These are phyloP conservation scores for Croton setiger DNA, from an alignment of 441 rosid genomes.

Conservation along the genomic window DNA sequence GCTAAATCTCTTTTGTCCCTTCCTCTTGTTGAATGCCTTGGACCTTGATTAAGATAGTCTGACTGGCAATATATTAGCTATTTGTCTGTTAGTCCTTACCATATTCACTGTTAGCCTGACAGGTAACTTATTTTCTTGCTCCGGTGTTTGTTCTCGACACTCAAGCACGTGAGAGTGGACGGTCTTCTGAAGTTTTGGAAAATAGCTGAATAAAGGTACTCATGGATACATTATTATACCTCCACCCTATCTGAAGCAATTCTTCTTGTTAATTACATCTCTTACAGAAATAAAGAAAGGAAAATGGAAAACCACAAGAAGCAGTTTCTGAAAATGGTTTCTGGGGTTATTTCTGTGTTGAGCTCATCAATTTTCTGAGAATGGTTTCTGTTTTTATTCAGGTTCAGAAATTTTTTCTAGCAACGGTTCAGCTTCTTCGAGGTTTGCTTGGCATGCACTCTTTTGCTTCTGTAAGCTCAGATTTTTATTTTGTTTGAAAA, in stretches of 20 bases:
- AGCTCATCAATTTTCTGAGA: no score
- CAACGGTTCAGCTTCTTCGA: no score
- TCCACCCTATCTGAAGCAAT: not conserved
- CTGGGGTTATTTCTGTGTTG: no score
- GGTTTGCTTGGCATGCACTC: no score
- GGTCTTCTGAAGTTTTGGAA: not conserved
- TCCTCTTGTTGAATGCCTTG: not conserved
- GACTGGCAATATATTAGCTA: not conserved
- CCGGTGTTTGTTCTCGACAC: not conserved
- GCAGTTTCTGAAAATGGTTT: no score
- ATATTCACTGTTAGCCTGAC: not conserved
- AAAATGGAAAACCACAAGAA: no score
- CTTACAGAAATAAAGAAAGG: no score
- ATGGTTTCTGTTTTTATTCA: no score
- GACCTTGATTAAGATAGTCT: not conserved
- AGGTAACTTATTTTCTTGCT: not conserved
- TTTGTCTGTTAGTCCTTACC: not conserved
- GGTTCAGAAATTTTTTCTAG: no score
- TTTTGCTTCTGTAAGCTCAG: no score
- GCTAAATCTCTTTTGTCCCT: not conserved
- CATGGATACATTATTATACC: not conserved
- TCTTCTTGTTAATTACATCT: no score
- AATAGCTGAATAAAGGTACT: not conserved
- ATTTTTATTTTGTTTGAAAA: no score
- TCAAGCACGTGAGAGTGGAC: not conserved